Evolutionary conservation across 768 basidiomycete genomes (phyloP).

Genomic region (Naganishia randhawae): DNA sequence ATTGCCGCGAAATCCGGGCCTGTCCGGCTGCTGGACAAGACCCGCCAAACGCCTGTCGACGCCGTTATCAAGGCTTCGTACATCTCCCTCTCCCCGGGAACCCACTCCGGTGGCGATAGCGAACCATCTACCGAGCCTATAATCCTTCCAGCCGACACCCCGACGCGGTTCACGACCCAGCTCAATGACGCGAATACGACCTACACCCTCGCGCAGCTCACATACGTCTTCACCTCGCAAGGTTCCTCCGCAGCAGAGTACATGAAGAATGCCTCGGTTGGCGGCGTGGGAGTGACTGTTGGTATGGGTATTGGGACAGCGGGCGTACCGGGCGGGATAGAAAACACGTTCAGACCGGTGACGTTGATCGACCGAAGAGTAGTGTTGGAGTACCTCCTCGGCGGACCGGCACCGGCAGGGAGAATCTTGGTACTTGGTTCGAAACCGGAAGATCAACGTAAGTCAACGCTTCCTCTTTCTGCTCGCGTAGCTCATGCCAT

Average conservation of each 20-base stretch:
- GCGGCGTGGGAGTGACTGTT: slow-evolving; percentile 40
- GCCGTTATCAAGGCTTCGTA: slow-evolving; percentile 62
- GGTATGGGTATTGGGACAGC: background rate
- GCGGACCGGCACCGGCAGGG: slow-evolving; percentile 42
- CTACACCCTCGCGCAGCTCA: slow-evolving; percentile 74
- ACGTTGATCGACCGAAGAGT: slow-evolving; percentile 80
- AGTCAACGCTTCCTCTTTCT: background rate
- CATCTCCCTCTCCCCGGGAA: slow-evolving; percentile 59
- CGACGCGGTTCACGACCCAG: slow-evolving; percentile 69
- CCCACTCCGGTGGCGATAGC: slow-evolving; percentile 10
- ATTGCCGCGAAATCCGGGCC: slow-evolving; percentile 33
- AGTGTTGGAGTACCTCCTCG: slow-evolving; percentile 83
- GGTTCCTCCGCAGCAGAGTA: slow-evolving; percentile 78
- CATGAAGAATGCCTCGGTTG: slow-evolving; percentile 70
- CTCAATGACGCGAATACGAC: slow-evolving; percentile 56
- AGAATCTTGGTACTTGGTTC: slow-evolving; percentile 57
- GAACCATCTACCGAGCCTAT: slow-evolving; percentile 10
- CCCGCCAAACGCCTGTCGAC: slow-evolving; percentile 39
- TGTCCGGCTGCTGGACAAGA: slow-evolving; percentile 43
- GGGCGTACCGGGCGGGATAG: slow-evolving; percentile 41
- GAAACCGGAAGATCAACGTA: slow-evolving; percentile 55
- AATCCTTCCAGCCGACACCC: slow-evolving; percentile 65
- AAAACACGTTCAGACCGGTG: slow-evolving; percentile 65
- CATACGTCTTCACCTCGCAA: slow-evolving; percentile 74
- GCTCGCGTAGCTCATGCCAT: background rate